Base-by-base conservation (phyloP, 345 rosid species). In the Aquilaria sinensis region DNA sequence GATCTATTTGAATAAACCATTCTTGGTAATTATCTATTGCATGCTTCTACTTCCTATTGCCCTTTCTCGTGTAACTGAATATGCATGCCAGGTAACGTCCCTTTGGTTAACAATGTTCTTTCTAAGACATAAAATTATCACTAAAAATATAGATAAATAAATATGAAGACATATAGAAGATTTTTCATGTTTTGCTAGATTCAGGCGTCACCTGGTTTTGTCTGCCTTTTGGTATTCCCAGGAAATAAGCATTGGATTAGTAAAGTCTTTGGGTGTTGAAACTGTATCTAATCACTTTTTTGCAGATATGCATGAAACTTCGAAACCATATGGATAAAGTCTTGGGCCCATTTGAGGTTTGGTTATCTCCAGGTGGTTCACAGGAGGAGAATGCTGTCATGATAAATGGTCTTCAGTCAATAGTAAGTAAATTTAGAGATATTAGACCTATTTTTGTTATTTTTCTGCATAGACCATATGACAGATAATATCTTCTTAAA, bases 321-420 rank as follows among this genome's bases (percentile, higher is more conserved):
- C 71, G 71, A 71, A 94, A 91, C 80, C 87, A 77, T 73, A 87
- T 82, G 2, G 96, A 90, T 56, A 85, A 70, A 65, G 80, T 80
- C 60, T 67, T 82, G 73, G 97, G 96, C 37, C 93, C 97, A 51
- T 94, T 94, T 53, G 93, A 88, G 75, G 82, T 88, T 63, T 78
- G 85, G 73, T 56, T 91, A 69, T 77, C 93, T 4, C 79, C 81
- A 74, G 77, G 71, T 71, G 87, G 78, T 71, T 70, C 80, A 47
- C 75, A 45, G 29, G 83, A 73, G 62, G 91, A 88, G 72, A 85
- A 81, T 70, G 76, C 76, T 60, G 91, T 90, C 72, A 81, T 75
- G 76, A 70, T 88, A 50, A 88, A 80, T 49, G 97, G 99, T 63
- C 93, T 88, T 57, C 96, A 85, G 76, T 81, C 74, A 72, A 72